phyloP scores from a whole-genome alignment of 345 rosid species.

The Hibiscus tridactylites region DNA sequence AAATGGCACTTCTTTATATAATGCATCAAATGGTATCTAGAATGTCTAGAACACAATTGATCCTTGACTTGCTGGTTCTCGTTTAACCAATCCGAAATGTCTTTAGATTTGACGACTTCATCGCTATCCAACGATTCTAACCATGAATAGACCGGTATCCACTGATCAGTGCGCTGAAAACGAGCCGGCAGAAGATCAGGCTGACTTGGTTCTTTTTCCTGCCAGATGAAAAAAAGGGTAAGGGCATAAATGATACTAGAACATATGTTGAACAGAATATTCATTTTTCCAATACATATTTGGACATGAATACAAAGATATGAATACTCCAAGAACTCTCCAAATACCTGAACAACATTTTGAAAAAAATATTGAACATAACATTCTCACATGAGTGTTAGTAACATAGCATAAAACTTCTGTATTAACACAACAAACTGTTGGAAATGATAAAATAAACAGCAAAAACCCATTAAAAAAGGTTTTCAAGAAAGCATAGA shows the following conservation, averaged over 20 bases:
- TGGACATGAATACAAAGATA: background rate
- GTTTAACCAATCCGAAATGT: slow-evolving; percentile 74
- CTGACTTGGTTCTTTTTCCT: slow-evolving; percentile 34
- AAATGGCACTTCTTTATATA: slow-evolving; percentile 90
- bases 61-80: slow-evolving; percentile 60
- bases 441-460: too few relatives aligned
- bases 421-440: too few relatives aligned
- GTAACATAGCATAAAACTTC: too few relatives aligned
- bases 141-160: slow-evolving; percentile 89
- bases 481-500: too few relatives aligned
- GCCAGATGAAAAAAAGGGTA: background rate
- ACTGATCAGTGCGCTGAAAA: slow-evolving; percentile 83
- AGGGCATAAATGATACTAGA: background rate
- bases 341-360: background rate
- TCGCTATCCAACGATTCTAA: slow-evolving; percentile 67
- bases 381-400: too few relatives aligned
- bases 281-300: background rate
- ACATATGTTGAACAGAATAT: background rate
- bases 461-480: too few relatives aligned
- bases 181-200: slow-evolving; percentile 55
- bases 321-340: background rate
- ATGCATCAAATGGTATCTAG: slow-evolving; percentile 89
- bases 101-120: slow-evolving; percentile 79
- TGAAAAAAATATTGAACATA: too few relatives aligned
- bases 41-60: slow-evolving; percentile 65